Conservation (phyloP, 768 basidiomycete genomes). For the Cystobasidium tubakii region DNA sequence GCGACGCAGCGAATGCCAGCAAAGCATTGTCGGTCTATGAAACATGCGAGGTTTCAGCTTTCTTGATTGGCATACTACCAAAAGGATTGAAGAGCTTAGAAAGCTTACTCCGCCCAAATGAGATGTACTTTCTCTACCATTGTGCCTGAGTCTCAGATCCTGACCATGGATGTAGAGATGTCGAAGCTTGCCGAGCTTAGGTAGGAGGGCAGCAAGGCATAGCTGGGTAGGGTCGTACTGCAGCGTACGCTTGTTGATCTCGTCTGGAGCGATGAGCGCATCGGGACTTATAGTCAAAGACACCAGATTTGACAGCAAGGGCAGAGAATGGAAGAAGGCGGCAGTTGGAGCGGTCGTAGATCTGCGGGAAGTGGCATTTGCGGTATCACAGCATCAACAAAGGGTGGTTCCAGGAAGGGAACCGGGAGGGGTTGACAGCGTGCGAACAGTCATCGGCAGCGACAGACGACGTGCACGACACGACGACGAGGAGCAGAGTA, state of each 20-base stretch:
- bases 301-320: conserved; percentile 7
- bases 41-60: background rate
- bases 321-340: background rate
- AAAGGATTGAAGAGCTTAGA: background rate
- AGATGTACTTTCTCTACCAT: background rate
- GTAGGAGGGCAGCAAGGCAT: background rate
- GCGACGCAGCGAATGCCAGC: background rate
- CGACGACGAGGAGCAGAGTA: no score
- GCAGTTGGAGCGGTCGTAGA: background rate
- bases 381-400: background rate
- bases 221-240: background rate
- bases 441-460: background rate
- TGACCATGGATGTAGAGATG: conserved; percentile 26
- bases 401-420: background rate
- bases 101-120: conserved; percentile 9
- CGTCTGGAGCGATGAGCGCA: background rate
- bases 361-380: no score
- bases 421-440: background rate
- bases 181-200: background rate
- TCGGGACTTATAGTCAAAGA: background rate
- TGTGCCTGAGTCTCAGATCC: background rate
- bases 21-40: conserved; percentile 24
- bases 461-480: no score
- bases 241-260: background rate
- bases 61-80: background rate